Percentiles rank a stretch among this genome's conserved stretches.
These are phyloP conservation scores for Debaryomycetaceae sp. DNA, from an alignment of 1,139 yeast species.

Conservation along the genomic window DNA sequence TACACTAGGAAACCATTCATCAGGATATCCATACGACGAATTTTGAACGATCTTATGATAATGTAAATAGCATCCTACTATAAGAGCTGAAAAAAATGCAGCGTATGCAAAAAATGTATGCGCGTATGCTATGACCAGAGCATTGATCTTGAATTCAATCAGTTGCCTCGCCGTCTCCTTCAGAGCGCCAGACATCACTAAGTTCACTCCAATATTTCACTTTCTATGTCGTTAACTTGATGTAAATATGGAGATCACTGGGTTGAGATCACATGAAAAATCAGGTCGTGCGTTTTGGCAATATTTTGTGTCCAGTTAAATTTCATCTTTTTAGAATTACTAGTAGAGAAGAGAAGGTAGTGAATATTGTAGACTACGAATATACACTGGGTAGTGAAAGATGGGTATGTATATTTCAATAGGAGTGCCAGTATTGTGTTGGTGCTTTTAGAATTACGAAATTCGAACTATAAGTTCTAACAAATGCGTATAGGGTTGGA, in stretches of 20 bases:
- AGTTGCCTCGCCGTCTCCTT: neutral
- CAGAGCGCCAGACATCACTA: neutral
- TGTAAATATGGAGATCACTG: neutral
- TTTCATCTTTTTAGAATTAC: slow-evolving; percentile 16
- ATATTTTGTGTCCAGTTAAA: slow-evolving; percentile 19
- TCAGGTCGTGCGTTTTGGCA: slow-evolving; percentile 1
- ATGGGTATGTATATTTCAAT: slow-evolving; percentile 10
- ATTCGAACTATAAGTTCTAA: no score
- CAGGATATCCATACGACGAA: slow-evolving; percentile 86
- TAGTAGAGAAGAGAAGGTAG: neutral
- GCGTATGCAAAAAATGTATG: slow-evolving; percentile 69
- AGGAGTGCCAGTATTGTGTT: no score
- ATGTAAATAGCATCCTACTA: slow-evolving; percentile 71
- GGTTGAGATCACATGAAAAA: neutral
- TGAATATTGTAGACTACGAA: neutral
- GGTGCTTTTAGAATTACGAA: no score
- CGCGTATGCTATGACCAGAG: slow-evolving; percentile 60
- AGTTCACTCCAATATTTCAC: neutral
- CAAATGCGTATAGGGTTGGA: slow-evolving; percentile 24
- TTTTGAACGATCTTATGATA: slow-evolving; percentile 85
- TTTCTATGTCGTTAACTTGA: neutral
- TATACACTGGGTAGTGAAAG: slow-evolving; percentile 1
- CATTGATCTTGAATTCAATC: slow-evolving; percentile 42
- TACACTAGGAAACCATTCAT: slow-evolving; percentile 98
- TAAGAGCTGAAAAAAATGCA: slow-evolving; percentile 73